A percentile compares a stretch with the other conserved stretches of the same genome.
phyloP scores from a whole-genome alignment of 2,329 filamentous ascomycete genomes.

The Ophiostoma perfectum region DNA sequence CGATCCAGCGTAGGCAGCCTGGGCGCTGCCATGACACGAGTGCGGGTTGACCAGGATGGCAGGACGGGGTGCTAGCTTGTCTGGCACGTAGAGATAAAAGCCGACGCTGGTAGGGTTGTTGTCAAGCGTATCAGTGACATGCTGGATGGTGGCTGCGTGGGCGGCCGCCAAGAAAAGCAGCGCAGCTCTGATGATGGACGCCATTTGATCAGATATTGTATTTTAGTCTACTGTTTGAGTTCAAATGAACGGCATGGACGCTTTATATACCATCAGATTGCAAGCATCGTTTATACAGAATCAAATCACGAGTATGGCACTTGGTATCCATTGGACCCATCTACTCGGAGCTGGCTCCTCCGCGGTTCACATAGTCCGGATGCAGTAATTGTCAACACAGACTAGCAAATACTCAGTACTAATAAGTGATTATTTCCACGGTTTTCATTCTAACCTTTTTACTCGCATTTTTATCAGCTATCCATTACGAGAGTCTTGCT shows the following conservation, averaged over 20 bases:
- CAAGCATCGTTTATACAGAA: background rate
- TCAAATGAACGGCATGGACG: background rate
- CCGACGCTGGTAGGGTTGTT: slow-evolving; percentile 47
- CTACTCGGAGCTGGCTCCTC: background rate
- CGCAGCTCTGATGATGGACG: background rate
- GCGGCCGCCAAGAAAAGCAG: background rate
- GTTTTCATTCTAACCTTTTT: background rate
- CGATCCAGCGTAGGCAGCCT: slow-evolving; percentile 44
- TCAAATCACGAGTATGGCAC: too few species aligned
- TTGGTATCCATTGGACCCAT: too few species aligned
- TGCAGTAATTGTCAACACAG: too few species aligned
- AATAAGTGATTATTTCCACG: too few species aligned
- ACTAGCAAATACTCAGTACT: too few species aligned
- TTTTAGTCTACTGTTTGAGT: too few species aligned
- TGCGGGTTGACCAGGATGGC: slow-evolving; percentile 52
- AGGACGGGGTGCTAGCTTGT: slow-evolving; percentile 39
- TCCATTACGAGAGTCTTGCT: background rate
- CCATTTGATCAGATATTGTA: background rate
- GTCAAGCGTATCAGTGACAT: slow-evolving; percentile 29
- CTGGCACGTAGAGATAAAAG: slow-evolving; percentile 50
- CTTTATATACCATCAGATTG: background rate
- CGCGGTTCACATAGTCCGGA: background rate
- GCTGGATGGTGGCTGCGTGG: slow-evolving; percentile 15
- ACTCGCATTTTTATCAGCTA: background rate
- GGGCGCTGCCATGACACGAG: slow-evolving; percentile 52